Evolutionary conservation across 495 filamentous ascomycete genomes (phyloP), one percentile per base, ranked within the genome.

Genomic region (Poronia punctata): DNA sequence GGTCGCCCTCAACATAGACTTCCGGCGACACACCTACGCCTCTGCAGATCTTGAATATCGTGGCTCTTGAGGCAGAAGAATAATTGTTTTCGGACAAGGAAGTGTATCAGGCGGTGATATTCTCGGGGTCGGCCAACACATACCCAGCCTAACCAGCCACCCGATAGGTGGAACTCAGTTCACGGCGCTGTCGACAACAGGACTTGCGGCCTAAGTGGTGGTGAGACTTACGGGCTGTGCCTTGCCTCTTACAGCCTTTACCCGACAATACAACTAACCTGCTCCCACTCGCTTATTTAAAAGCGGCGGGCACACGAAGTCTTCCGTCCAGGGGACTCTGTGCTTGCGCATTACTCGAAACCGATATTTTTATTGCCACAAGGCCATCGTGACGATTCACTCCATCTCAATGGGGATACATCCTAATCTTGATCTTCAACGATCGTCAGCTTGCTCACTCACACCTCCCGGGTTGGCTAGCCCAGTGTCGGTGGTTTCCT

Each of bases 321-420:
- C 14, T 33, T 12, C 27, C 20, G 21, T 26, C 12, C 27, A 26
- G 17, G 7, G 27, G 30, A 4, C 16, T 37, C 31, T 14, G 28
- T 33, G 27, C 35, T 11, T 34, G 4, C 21, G 34, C 14, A 32
- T 22, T 39, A 25, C 18, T 14, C 10, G 9, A 38, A 21, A 3
- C 29, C 16, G 26, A 38, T 14, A 29, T 20, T 39, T 49, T 56
- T 43, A 45, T 48, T 53, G 45, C 30, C 37, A 45, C 50, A 50
- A 43, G 52, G 52, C 41, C 40, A 45, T 30, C 34, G 15, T 11
- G 11, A 20, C 23, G 24, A 43, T 26, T 23, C 46, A 50, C 30
- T 50, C 55, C 40, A 50, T 66, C 60, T 64, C 66, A 67, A 71
- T 71, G 67, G 67, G 66, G 55, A 60, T 71, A 66, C 46, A 57